A percentile compares a stretch with the other conserved stretches of the same genome.
Conservation (phyloP, 257 asterid species). For the Gentiana dahurica region DNA sequence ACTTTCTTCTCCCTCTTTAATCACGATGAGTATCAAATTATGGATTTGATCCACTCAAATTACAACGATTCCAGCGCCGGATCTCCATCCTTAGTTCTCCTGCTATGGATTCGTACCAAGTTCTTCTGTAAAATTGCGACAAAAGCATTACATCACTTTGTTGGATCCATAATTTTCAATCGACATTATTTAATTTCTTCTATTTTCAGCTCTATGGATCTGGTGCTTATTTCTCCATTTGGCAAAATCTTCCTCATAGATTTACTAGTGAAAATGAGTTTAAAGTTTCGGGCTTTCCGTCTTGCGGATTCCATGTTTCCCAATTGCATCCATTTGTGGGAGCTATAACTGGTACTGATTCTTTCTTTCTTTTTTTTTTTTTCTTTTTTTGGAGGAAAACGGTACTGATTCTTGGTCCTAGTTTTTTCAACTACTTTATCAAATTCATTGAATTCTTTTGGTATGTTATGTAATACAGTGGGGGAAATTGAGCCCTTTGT, state of each 20-base stretch:
- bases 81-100: no score
- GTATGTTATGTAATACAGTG: slow-evolving; percentile 56
- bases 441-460: slow-evolving; percentile 36
- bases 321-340: slow-evolving; percentile 51
- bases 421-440: slow-evolving; percentile 48
- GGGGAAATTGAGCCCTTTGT: slow-evolving; percentile 69
- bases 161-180: no score
- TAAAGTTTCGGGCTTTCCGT: slow-evolving; percentile 45
- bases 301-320: slow-evolving; percentile 32
- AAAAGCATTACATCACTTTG: no score
- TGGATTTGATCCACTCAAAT: no score
- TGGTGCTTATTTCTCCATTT: slow-evolving; percentile 53
- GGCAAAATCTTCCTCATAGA: slow-evolving; percentile 80
- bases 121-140: no score
- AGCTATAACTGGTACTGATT: neutral
- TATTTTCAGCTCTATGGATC: slow-evolving; percentile 35
- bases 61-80: no score
- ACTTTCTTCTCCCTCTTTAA: no score
- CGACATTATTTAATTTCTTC: no score
- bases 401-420: slow-evolving; percentile 75
- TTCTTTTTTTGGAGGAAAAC: slow-evolving; percentile 22
- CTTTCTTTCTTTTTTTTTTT: no score
- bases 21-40: no score
- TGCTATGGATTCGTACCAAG: no score
- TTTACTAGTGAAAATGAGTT: slow-evolving; percentile 24